Conservation (phyloP, 345 rosid species). For the Garcia nutans region DNA sequence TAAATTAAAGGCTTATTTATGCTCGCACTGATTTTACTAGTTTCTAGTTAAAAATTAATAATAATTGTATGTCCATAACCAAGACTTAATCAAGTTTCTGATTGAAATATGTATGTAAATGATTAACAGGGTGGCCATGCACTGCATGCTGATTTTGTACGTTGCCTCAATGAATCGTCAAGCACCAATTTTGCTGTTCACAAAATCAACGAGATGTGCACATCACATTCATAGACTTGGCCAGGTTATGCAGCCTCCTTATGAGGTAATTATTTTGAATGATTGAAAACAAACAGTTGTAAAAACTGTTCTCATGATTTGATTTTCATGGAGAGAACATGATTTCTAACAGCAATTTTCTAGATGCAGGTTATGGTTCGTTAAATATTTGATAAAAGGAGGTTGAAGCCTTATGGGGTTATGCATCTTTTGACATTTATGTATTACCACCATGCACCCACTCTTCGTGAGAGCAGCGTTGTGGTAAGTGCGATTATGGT, state of each 20-base stretch:
- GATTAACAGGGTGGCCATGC: slow-evolving; percentile 58
- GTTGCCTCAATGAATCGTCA: slow-evolving; percentile 26
- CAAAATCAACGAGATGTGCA: background rate
- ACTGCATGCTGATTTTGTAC: slow-evolving; percentile 49
- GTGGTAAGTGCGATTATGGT: too few relatives aligned
- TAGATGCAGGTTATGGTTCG: background rate
- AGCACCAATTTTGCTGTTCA: background rate
- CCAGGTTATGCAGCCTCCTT: background rate
- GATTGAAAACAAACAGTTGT: background rate
- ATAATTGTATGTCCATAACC: background rate
- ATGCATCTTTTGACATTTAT: background rate
- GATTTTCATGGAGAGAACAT: background rate
- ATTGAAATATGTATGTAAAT: slow-evolving; percentile 8
- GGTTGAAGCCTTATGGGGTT: background rate
- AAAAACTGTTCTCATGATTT: background rate
- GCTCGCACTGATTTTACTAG: background rate
- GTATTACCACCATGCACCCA: background rate
- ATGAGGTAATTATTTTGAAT: background rate
- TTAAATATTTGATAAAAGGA: too few relatives aligned
- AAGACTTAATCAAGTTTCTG: background rate
- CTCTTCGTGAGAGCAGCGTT: background rate
- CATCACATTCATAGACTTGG: background rate
- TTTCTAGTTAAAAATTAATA: background rate
- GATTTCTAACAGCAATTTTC: background rate
- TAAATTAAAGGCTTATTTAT: background rate